phyloP scores from a whole-genome alignment of 495 filamentous ascomycete species.

The Thozetella sp. region DNA sequence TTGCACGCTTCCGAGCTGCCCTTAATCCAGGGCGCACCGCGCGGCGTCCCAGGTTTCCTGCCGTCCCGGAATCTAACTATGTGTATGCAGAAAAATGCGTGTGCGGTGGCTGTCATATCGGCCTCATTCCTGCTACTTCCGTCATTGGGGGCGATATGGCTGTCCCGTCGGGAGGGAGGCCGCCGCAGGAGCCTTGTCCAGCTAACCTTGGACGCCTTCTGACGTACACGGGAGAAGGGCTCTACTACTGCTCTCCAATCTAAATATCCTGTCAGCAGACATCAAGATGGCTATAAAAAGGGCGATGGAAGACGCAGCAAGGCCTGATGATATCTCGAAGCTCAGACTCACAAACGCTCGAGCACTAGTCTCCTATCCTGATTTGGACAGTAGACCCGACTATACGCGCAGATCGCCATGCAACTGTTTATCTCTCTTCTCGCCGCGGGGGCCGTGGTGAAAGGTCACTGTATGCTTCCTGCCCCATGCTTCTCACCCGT shows the following conservation, averaged over 20 bases:
- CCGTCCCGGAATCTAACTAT: neutral
- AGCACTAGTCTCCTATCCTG: neutral
- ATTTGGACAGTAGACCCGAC: too few relatives aligned
- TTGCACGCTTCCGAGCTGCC: neutral
- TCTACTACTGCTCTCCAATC: neutral
- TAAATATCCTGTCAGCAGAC: neutral
- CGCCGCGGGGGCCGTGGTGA: neutral
- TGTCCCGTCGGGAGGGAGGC: neutral
- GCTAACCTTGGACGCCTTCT: neutral
- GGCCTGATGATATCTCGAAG: neutral
- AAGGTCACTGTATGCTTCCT: conserved; percentile 6
- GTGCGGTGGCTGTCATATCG: neutral
- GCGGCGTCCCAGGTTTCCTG: conserved; percentile 5
- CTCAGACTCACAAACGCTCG: too few relatives aligned
- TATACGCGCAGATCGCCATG: neutral
- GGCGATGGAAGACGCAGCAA: neutral
- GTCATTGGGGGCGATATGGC: neutral
- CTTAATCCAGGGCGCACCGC: conserved; percentile 2
- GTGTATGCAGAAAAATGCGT: neutral
- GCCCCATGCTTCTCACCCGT: neutral
- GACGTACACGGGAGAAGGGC: neutral
- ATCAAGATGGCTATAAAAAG: neutral
- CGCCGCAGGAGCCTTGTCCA: neutral
- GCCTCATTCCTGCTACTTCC: neutral
- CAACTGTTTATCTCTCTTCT: conserved; percentile 4